Conservation (phyloP, 1,139 yeast genomes). For the Candida sp. region DNA sequence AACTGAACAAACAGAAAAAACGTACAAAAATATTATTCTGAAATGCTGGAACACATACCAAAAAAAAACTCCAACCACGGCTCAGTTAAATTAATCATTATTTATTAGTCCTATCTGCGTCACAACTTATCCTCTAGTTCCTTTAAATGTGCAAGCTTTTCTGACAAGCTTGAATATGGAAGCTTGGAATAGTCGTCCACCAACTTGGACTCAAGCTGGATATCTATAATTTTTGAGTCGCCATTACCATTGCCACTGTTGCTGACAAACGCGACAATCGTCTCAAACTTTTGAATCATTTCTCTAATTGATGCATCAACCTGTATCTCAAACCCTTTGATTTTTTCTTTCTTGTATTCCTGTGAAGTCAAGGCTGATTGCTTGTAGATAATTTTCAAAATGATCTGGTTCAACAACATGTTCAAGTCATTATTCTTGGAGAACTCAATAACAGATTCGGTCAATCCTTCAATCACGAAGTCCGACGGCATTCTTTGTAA, state of each 20-base stretch:
- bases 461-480: conserved; percentile 47
- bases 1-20: not conserved
- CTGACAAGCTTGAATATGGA: conserved; percentile 7
- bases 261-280: conserved; percentile 19
- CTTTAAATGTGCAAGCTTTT: conserved; percentile 11
- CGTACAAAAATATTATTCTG: not conserved
- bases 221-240: not conserved
- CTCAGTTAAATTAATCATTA: not conserved
- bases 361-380: conserved; percentile 56
- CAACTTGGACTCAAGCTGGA: conserved; percentile 7
- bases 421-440: conserved; percentile 69
- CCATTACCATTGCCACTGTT: not conserved
- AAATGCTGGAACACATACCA: no score
- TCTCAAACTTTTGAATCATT: conserved; percentile 25
- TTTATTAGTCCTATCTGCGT: not conserved
- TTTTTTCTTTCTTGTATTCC: conserved; percentile 35
- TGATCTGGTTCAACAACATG: conserved; percentile 58
- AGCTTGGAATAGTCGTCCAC: conserved; percentile 4
- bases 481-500: conserved; percentile 71
- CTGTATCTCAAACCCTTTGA: conserved; percentile 49
- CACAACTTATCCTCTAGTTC: conserved; percentile 6
- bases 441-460: conserved; percentile 63
- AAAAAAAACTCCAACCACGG: no score
- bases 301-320: conserved; percentile 17
- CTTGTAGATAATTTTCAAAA: conserved; percentile 63